Percentiles rank a stretch among this genome's conserved stretches.
phyloP scores from a whole-genome alignment of 495 filamentous ascomycete species.

The Margaritispora aquatica region DNA sequence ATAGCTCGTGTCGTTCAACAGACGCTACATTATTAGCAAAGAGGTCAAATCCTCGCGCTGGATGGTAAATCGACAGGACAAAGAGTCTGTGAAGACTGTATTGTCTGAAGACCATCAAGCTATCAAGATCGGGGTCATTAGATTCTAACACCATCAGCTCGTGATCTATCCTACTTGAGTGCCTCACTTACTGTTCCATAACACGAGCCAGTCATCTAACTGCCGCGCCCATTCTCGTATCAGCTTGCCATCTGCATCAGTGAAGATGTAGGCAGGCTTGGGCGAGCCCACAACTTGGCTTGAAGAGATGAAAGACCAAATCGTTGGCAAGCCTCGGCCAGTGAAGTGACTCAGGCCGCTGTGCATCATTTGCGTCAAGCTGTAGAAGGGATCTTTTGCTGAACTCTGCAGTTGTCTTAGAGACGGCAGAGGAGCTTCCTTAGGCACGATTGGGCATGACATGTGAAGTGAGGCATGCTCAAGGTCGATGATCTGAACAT shows the following conservation, averaged over 20 bases:
- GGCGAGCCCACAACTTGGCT: constrained; percentile 10
- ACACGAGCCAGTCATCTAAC: constrained; percentile 35
- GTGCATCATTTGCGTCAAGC: constrained; percentile 37
- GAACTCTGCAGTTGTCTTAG: constrained; percentile 25
- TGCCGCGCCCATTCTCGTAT: constrained; percentile 34
- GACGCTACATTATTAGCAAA: constrained; percentile 32
- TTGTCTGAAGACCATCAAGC: constrained; percentile 32
- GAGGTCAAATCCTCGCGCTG: constrained; percentile 37
- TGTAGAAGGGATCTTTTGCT: constrained; percentile 30
- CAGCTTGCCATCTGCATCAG: constrained; percentile 29
- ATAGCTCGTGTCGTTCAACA: constrained; percentile 31
- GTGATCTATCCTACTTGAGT: not conserved
- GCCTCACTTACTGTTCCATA: constrained; percentile 26
- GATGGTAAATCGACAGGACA: constrained; percentile 39
- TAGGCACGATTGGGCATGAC: constrained; percentile 33
- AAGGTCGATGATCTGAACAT: constrained; percentile 34
- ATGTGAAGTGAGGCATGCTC: constrained; percentile 40
- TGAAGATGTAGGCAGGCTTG: constrained; percentile 24
- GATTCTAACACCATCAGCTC: not conserved
- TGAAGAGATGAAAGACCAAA: constrained; percentile 34
- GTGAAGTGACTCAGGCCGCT: constrained; percentile 35
- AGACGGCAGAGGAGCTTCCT: constrained; percentile 25
- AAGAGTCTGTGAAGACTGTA: constrained; percentile 38
- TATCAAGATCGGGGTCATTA: constrained; percentile 31
- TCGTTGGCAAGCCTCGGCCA: constrained; percentile 32